These are phyloP conservation scores for Phanerochaete carnosa DNA, from an alignment of 768 basidiomycete genomes.

Conservation along the genomic window DNA sequence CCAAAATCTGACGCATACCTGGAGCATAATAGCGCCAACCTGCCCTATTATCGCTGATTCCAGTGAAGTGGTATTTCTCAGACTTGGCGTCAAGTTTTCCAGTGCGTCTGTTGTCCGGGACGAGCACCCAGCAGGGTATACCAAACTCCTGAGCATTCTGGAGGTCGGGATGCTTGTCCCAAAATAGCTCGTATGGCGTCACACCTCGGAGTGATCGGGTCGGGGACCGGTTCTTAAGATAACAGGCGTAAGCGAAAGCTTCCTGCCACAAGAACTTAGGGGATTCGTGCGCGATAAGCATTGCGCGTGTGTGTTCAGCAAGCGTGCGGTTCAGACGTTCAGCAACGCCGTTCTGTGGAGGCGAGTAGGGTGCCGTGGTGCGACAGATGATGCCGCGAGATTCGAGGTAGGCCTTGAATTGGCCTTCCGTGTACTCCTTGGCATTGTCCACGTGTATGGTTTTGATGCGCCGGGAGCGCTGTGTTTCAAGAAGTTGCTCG, in stretches of 20 bases:
- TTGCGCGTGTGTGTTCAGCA: slow-evolving; percentile 20
- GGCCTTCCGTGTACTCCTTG: slow-evolving; percentile 31
- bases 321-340: slow-evolving; percentile 29
- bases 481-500: slow-evolving; percentile 32
- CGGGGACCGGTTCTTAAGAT: slow-evolving; percentile 17
- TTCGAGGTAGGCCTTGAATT: slow-evolving; percentile 30
- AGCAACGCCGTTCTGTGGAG: slow-evolving; percentile 40
- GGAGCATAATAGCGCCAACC: slow-evolving; percentile 7
- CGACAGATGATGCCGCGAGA: slow-evolving; percentile 35
- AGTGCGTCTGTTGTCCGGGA: neutral
- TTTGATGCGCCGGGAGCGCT: slow-evolving; percentile 28
- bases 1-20: neutral
- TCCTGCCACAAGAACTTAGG: slow-evolving; percentile 29
- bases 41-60: neutral
- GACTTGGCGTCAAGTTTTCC: slow-evolving; percentile 3
- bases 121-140: slow-evolving; percentile 7
- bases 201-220: slow-evolving; percentile 12
- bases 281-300: slow-evolving; percentile 20
- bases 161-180: slow-evolving; percentile 13
- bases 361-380: slow-evolving; percentile 39
- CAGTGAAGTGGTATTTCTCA: slow-evolving; percentile 3
- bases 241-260: slow-evolving; percentile 22
- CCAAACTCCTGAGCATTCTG: slow-evolving; percentile 14
- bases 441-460: slow-evolving; percentile 22
- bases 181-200: slow-evolving; percentile 20